phyloP scores from a whole-genome alignment of 176 grass and related monocot genomes.

The Carex pumila region DNA sequence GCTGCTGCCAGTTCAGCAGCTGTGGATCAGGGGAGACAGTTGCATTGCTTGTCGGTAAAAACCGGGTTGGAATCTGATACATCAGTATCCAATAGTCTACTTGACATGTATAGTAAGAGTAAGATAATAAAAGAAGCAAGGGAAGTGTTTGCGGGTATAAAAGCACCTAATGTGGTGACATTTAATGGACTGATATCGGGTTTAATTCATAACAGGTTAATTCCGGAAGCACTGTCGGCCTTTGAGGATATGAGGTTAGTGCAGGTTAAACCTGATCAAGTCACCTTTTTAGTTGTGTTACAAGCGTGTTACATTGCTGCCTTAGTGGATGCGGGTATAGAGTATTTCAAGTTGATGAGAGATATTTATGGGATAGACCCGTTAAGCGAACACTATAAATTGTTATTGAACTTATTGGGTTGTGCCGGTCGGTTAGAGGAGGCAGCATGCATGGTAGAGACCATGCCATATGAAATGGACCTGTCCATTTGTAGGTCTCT shows the following conservation, averaged over 20 bases:
- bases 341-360: conserved; percentile 60
- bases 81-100: conserved; percentile 64
- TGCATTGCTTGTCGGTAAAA: conserved; percentile 70
- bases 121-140: conserved; percentile 46
- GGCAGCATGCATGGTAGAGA: conserved; percentile 34
- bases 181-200: conserved; percentile 59
- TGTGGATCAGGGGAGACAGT: conserved; percentile 36
- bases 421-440: conserved; percentile 48
- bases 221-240: conserved; percentile 41
- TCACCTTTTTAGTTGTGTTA: conserved; percentile 61
- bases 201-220: conserved; percentile 26
- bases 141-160: conserved; percentile 36
- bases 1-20: conserved; percentile 39
- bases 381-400: conserved; percentile 50
- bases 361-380: conserved; percentile 36
- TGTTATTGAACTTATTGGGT: conserved; percentile 61
- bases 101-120: conserved; percentile 82
- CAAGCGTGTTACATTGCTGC: conserved; percentile 36
- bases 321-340: conserved; percentile 55
- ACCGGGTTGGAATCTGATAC: conserved; percentile 36
- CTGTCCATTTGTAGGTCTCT: conserved; percentile 26
- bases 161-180: conserved; percentile 51
- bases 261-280: conserved; percentile 42
- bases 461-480: conserved; percentile 33
- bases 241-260: conserved; percentile 71